phyloP scores from a whole-genome alignment of 192 early-diverging fungal genomes.

The Backusella tuberculispora region DNA sequence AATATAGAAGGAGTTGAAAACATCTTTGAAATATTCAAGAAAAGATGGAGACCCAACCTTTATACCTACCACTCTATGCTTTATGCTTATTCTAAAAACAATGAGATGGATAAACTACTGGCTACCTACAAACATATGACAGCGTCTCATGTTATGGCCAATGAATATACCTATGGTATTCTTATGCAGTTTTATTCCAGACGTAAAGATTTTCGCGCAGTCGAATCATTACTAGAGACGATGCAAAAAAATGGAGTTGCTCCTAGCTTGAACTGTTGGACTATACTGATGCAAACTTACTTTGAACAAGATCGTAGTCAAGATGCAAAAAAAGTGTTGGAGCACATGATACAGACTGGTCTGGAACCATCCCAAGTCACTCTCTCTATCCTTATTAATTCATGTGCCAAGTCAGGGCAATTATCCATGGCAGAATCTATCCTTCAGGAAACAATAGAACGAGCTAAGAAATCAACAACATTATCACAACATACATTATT shows the following conservation, averaged over 20 bases:
- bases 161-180: slow-evolving; percentile 51
- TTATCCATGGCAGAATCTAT: slow-evolving; percentile 31
- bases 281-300: slow-evolving; percentile 56
- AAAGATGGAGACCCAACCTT: slow-evolving; percentile 65
- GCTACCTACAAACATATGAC: slow-evolving; percentile 52
- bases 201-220: slow-evolving; percentile 43
- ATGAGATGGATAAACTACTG: slow-evolving; percentile 48
- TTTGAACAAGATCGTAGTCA: slow-evolving; percentile 36
- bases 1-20: slow-evolving; percentile 77
- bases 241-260: slow-evolving; percentile 47
- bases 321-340: slow-evolving; percentile 45
- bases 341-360: slow-evolving; percentile 45
- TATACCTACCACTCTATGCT: slow-evolving; percentile 85
- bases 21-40: slow-evolving; percentile 72
- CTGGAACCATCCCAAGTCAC: slow-evolving; percentile 50
- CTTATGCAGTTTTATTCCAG: slow-evolving; percentile 47
- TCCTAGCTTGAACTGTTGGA: slow-evolving; percentile 49
- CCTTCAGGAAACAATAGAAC: slow-evolving; percentile 9
- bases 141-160: slow-evolving; percentile 39
- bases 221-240: slow-evolving; percentile 41
- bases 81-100: slow-evolving; percentile 64
- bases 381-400: slow-evolving; percentile 49
- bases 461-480: neutral
- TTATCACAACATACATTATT: neutral
- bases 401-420: slow-evolving; percentile 41